These are phyloP conservation scores for Cercospora sesami DNA, from an alignment of 2,329 filamentous ascomycete species.

Conservation along the genomic window DNA sequence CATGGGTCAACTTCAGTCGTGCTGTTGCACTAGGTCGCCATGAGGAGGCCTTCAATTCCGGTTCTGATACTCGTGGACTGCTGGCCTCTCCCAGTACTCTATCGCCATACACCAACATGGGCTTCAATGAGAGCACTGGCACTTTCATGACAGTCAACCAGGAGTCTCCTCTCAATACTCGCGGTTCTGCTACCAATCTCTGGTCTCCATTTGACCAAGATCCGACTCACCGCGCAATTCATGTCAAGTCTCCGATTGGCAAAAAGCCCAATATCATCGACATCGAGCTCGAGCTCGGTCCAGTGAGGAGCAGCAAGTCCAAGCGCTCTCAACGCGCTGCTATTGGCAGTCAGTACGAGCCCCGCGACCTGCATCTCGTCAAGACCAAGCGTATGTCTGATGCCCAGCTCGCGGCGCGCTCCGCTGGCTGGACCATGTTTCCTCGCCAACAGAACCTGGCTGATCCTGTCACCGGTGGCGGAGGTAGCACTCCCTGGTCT, in stretches of 20 bases:
- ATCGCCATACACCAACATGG: constrained; percentile 11
- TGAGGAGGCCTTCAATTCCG: constrained; percentile 13
- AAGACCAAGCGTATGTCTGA: constrained; percentile 20
- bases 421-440: constrained; percentile 15
- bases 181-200: constrained; percentile 16
- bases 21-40: constrained; percentile 13
- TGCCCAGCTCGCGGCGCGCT: constrained; percentile 15
- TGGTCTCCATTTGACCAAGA: constrained; percentile 19
- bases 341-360: constrained; percentile 21
- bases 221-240: constrained; percentile 13
- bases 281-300: constrained; percentile 18
- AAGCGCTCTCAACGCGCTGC: constrained; percentile 15
- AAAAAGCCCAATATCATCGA: constrained; percentile 10
- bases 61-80: constrained; percentile 16
- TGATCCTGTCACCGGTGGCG: not conserved
- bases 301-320: constrained; percentile 11
- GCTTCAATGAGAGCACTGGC: constrained; percentile 21
- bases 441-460: constrained; percentile 10
- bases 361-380: constrained; percentile 20
- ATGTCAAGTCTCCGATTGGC: constrained; percentile 2
- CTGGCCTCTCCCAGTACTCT: constrained; percentile 9
- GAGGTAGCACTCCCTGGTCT: constrained; percentile 13
- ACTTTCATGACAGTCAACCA: constrained; percentile 25
- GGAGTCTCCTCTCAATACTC: constrained; percentile 9
- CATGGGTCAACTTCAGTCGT: constrained; percentile 14